phyloP scores from a whole-genome alignment of 768 basidiomycete species.

The Boletus pseudopeckii region DNA sequence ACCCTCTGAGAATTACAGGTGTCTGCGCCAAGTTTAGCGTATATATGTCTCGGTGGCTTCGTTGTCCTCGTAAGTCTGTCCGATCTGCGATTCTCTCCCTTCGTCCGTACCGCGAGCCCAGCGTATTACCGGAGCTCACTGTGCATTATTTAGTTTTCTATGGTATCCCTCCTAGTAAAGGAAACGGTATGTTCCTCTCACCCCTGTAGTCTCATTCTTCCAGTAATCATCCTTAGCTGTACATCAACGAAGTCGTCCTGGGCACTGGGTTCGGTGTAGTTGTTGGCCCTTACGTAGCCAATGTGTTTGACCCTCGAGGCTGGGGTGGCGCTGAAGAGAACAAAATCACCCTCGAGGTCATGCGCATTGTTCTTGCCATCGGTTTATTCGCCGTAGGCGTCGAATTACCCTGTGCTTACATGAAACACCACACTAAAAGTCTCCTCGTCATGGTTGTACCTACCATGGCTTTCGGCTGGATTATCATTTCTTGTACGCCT shows the following conservation, averaged over 20 bases:
- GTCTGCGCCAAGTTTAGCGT: conserved; percentile 50
- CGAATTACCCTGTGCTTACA: conserved; percentile 84
- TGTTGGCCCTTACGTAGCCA: conserved; percentile 70
- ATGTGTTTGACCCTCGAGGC: conserved; percentile 70
- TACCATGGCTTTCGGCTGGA: conserved; percentile 84
- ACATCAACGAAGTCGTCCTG: conserved; percentile 91
- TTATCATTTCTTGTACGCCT: conserved; percentile 61
- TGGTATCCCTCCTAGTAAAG: conserved; percentile 78
- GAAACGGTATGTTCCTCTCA: conserved; percentile 54
- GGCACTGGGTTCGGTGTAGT: conserved; percentile 65
- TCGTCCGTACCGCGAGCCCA: neutral
- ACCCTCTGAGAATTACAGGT: conserved; percentile 40
- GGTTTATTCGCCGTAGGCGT: conserved; percentile 95
- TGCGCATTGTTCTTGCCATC: conserved; percentile 83
- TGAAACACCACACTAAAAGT: conserved; percentile 73
- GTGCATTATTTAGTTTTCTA: conserved; percentile 58
- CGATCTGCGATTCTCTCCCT: neutral
- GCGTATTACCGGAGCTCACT: neutral
- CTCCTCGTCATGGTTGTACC: conserved; percentile 70
- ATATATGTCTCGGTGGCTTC: conserved; percentile 61
- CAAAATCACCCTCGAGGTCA: conserved; percentile 82
- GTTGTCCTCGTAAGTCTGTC: conserved; percentile 40
- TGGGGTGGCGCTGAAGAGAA: conserved; percentile 60
- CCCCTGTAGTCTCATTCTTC: too few species aligned
- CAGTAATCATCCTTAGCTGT: conserved; percentile 54